Evolutionary conservation across 768 basidiomycete genomes (phyloP).

Genomic region (Kwoniella bestiolae): DNA sequence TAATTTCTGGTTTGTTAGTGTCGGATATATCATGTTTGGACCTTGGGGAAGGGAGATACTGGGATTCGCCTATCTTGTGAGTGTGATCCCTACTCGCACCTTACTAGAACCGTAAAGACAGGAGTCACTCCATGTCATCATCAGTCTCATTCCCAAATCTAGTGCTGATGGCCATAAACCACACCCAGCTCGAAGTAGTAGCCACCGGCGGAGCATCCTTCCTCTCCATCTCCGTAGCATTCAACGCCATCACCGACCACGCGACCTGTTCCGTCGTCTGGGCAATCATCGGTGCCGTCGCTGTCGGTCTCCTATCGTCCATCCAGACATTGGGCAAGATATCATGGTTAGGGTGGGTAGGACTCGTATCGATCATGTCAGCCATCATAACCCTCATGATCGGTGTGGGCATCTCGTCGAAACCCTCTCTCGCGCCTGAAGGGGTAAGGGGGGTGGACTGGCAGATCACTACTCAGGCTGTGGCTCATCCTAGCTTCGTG

Average conservation of each 20-base stretch:
- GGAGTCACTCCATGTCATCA: background rate
- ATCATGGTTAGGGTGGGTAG: conserved; percentile 52
- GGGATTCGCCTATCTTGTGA: conserved; percentile 35
- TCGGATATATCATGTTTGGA: conserved; percentile 40
- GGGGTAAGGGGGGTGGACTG: conserved; percentile 17
- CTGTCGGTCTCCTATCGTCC: conserved; percentile 38
- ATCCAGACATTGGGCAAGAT: conserved; percentile 53
- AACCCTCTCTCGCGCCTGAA: conserved; percentile 38
- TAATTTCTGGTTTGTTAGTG: no score
- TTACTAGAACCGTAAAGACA: background rate
- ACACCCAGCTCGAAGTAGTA: conserved; percentile 23
- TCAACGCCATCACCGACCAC: conserved; percentile 56
- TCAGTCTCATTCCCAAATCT: conserved; percentile 6
- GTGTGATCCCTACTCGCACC: no score
- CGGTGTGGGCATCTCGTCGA: conserved; percentile 37
- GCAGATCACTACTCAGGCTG: conserved; percentile 18
- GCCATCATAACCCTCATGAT: conserved; percentile 40
- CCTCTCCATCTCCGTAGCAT: conserved; percentile 55
- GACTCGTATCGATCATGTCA: conserved; percentile 39
- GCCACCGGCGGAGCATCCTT: conserved; percentile 35
- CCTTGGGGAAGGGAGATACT: conserved; percentile 36
- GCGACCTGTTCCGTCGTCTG: conserved; percentile 58
- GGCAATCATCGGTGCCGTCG: conserved; percentile 51
- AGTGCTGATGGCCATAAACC: background rate
- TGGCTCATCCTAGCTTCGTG: conserved; percentile 31